Evolutionary conservation across 2,329 filamentous ascomycete genomes (phyloP).

Genomic region (Apiospora malaysiana): DNA sequence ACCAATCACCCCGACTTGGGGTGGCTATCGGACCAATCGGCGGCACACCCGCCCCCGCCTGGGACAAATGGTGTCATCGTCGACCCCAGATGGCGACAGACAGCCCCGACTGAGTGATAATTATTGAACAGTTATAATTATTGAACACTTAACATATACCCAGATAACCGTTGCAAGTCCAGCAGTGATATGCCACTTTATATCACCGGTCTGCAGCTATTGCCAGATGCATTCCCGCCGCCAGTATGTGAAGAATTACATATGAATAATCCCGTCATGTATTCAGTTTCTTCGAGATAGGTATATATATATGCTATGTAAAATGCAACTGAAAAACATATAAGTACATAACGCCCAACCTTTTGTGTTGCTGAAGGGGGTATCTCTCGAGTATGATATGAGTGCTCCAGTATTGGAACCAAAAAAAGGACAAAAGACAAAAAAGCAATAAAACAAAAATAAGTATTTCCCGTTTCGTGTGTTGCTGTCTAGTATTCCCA

Average conservation of each 20-base stretch:
- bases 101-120: background rate
- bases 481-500: background rate
- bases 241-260: too few relatives aligned
- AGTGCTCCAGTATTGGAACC: background rate
- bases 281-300: background rate
- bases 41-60: background rate
- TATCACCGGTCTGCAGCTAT: too few relatives aligned
- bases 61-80: constrained; percentile 3
- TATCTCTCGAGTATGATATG: background rate
- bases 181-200: too few relatives aligned
- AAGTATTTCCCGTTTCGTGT: constrained; percentile 3
- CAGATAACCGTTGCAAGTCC: too few relatives aligned
- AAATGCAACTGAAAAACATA: background rate
- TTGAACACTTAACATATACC: too few relatives aligned
- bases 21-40: constrained; percentile 9
- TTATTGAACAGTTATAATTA: too few relatives aligned
- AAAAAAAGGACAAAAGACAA: background rate
- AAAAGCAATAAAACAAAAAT: background rate
- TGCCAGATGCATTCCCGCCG: too few relatives aligned
- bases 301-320: background rate
- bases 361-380: constrained; percentile 6
- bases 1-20: background rate
- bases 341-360: constrained; percentile 9
- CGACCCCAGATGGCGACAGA: background rate
- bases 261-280: background rate